Evolutionary conservation across 768 basidiomycete genomes (phyloP), one percentile per base, ranked within the genome.

Genomic region (Kwoniella newhampshirensis): DNA sequence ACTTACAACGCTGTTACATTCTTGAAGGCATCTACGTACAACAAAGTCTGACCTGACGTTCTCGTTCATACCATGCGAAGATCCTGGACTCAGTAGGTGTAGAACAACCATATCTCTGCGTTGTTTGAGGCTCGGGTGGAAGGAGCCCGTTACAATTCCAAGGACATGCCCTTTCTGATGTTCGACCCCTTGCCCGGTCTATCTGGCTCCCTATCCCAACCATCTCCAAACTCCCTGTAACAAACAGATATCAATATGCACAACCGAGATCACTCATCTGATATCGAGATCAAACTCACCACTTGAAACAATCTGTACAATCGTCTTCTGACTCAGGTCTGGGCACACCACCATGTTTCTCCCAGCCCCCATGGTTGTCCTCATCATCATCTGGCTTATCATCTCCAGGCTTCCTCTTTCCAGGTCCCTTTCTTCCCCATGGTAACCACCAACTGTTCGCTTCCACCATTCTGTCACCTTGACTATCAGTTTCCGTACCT

Each of bases 271-370:
- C 50, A 18, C 15, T 13, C n/a, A 18, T 25, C 50, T 13, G 9
- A 40, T 30, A 30, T 23, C 4, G 46, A 20, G 28, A 21, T 32
- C 56, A 28, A n/a, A 68, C 75, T 55, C 41, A 76, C 75, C 75
- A 76, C 48, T 65, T 70, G 57, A 62, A 76, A 62, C 75, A 76
- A 50, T 76, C 75, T 18, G 70, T 66, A 54, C 75, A 76, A 15
- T 68, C 67, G 20, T 67, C 67, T 53, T 76, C 73, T 8, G 62
- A 20, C 41, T 66, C 67, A n/a, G 73, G 54, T 28, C 51, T 42
- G 1, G 75, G 75, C 25, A 76, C 75, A 32, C 73, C 75, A 36
- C 71, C 69, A 59, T 71, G 70, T 42, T 66, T 68, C 39, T 71
- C 65, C 69, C 69, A 68, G 4, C 65, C 70, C 15, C 62, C 70